phyloP scores from a whole-genome alignment of 305 asterid species.

The Solanum aculeatissimum region DNA sequence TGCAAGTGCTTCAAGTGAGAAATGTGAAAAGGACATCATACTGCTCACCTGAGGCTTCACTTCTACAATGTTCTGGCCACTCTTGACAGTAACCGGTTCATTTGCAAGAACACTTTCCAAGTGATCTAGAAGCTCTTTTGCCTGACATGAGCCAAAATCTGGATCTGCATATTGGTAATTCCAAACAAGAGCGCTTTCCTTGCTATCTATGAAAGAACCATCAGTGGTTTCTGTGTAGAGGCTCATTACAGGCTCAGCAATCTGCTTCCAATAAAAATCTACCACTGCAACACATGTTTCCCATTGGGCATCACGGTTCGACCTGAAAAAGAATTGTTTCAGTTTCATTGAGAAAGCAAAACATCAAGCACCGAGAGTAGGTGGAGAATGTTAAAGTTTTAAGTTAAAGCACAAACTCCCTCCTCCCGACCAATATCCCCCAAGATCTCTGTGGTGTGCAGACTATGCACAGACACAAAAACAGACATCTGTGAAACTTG shows the following conservation, averaged over 20 bases:
- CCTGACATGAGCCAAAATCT: constrained; percentile 80
- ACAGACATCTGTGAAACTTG: neutral
- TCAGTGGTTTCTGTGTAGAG: constrained; percentile 81
- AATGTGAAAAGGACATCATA: neutral
- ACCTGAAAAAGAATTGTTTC: constrained; percentile 28
- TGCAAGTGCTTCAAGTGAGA: neutral
- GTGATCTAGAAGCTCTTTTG: constrained; percentile 86
- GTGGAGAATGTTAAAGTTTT: neutral
- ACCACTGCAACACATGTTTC: constrained; percentile 53
- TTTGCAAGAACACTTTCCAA: constrained; percentile 81
- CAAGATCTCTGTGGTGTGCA: neutral
- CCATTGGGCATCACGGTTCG: constrained; percentile 46
- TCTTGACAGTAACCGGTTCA: constrained; percentile 84
- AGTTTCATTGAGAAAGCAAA: neutral
- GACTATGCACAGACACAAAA: neutral
- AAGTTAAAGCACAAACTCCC: neutral
- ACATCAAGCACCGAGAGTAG: neutral
- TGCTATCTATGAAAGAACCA: constrained; percentile 74
- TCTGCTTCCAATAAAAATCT: constrained; percentile 84
- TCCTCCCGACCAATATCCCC: neutral
- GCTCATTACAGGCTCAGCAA: constrained; percentile 81
- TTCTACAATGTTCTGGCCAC: constrained; percentile 69
- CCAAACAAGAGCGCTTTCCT: constrained; percentile 79
- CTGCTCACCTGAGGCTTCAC: constrained; percentile 80
- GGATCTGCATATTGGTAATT: constrained; percentile 84